Conservation (phyloP, 345 rosid genomes). For the Trapa bicornis region DNA sequence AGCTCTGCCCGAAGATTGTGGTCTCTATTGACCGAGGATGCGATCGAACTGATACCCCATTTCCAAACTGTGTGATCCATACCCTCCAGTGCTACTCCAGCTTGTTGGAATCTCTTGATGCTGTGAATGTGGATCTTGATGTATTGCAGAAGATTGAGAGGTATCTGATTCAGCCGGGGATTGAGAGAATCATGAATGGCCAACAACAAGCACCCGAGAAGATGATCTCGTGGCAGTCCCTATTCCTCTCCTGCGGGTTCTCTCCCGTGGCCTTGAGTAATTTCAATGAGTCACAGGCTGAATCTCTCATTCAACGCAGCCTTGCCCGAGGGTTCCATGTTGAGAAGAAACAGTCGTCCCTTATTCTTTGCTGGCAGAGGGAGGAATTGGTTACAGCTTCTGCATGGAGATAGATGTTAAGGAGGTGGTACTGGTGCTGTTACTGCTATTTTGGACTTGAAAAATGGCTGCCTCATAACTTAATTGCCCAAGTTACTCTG, state of each 20-base stretch:
- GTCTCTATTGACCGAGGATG: conserved; percentile 76
- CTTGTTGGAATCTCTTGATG: conserved; percentile 74
- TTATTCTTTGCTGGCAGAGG: conserved; percentile 79
- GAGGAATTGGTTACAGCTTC: conserved; percentile 71
- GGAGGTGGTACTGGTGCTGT: conserved; percentile 12
- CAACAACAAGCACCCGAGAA: conserved; percentile 45
- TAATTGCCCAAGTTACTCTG: conserved; percentile 23
- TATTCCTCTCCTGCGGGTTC: conserved; percentile 62
- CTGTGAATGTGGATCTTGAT: conserved; percentile 56
- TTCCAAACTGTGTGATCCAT: conserved; percentile 57
- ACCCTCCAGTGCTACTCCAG: conserved; percentile 56
- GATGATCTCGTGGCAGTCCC: conserved; percentile 56
- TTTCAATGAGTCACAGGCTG: conserved; percentile 80
- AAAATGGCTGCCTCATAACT: conserved; percentile 8
- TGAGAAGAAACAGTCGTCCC: conserved; percentile 64
- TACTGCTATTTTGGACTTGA: background rate
- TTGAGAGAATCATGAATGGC: conserved; percentile 52
- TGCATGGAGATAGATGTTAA: conserved; percentile 54
- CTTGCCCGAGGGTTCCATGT: conserved; percentile 66
- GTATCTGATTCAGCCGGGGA: conserved; percentile 57
- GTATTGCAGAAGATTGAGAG: conserved; percentile 74
- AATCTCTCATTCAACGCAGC: conserved; percentile 57
- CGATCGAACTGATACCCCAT: conserved; percentile 62
- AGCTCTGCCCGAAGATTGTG: conserved; percentile 62
- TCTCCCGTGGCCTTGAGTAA: conserved; percentile 53